Percentiles rank a stretch among this genome's conserved stretches.
Evolutionary conservation across 208 protist species (phyloP).

Genomic region (Leishmania mexicana): DNA sequence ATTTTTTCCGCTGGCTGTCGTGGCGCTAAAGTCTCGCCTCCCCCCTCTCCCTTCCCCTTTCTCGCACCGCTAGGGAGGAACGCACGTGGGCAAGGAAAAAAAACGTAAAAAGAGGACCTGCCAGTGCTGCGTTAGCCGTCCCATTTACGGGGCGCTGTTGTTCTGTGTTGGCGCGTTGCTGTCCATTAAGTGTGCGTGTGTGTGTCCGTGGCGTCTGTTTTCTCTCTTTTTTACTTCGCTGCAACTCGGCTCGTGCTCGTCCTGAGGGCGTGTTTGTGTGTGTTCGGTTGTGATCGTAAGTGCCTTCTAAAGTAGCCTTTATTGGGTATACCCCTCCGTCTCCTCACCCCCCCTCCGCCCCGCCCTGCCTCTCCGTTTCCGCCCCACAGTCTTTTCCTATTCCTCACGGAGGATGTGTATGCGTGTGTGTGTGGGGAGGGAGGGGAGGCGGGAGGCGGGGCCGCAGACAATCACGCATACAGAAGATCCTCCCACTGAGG

Average conservation of each 20-base stretch:
- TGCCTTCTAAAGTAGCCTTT: neutral
- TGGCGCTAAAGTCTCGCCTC: neutral
- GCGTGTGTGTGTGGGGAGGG: neutral
- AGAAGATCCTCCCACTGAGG: neutral
- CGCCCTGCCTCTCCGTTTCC: neutral
- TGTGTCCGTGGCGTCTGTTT: conserved; percentile 7
- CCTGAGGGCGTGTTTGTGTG: conserved; percentile 12
- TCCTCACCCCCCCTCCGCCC: neutral
- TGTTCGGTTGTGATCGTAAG: conserved; percentile 15
- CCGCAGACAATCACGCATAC: neutral
- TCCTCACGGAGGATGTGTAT: neutral
- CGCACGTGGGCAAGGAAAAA: neutral
- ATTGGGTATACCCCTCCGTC: neutral
- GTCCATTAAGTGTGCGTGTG: neutral
- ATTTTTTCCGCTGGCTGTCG: neutral
- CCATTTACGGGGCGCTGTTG: neutral
- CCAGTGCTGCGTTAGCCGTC: neutral
- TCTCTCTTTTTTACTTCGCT: neutral
- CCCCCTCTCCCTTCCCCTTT: neutral
- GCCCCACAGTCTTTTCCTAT: neutral
- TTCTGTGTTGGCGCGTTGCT: neutral
- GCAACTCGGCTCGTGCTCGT: neutral
- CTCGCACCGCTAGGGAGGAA: neutral
- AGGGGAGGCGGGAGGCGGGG: neutral
- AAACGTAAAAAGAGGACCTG: neutral